phyloP scores from a whole-genome alignment of 345 rosid species.

The Garcia nutans region DNA sequence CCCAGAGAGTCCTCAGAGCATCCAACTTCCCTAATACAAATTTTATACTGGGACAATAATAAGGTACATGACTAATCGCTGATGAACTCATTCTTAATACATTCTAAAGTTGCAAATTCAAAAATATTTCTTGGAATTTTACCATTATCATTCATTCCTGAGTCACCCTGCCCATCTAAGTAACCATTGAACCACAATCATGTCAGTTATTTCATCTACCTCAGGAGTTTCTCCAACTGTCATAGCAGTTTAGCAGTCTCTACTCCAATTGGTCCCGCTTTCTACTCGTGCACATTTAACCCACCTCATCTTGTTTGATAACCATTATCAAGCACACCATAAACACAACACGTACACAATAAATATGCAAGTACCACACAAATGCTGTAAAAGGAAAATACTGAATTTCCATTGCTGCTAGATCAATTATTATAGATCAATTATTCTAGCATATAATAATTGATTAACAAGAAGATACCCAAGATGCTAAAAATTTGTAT shows the following conservation, averaged over 20 bases:
- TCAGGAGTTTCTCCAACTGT: not conserved
- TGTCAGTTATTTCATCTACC: not conserved
- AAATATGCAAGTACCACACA: not conserved
- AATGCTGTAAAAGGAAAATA: not conserved
- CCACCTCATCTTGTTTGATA: not conserved
- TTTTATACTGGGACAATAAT: not conserved
- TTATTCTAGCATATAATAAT: not conserved
- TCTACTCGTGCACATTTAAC: not conserved
- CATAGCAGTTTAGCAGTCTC: not conserved
- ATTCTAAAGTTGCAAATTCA: not conserved
- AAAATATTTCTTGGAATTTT: not conserved
- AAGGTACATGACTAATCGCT: not conserved
- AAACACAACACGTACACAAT: not conserved
- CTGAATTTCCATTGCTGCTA: not conserved
- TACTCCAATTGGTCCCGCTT: not conserved
- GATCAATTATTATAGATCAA: not conserved
- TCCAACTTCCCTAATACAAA: not conserved
- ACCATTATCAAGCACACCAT: not conserved
- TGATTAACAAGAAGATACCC: not conserved
- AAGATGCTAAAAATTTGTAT: not conserved
- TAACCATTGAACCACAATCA: not conserved
- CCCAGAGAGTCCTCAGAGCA: not conserved
- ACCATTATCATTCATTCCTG: not conserved
- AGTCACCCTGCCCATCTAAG: not conserved
- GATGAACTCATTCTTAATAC: not conserved